These are phyloP conservation scores for Phytopythium helicoides DNA, from an alignment of 352 stramenopile species.

Conservation along the genomic window DNA sequence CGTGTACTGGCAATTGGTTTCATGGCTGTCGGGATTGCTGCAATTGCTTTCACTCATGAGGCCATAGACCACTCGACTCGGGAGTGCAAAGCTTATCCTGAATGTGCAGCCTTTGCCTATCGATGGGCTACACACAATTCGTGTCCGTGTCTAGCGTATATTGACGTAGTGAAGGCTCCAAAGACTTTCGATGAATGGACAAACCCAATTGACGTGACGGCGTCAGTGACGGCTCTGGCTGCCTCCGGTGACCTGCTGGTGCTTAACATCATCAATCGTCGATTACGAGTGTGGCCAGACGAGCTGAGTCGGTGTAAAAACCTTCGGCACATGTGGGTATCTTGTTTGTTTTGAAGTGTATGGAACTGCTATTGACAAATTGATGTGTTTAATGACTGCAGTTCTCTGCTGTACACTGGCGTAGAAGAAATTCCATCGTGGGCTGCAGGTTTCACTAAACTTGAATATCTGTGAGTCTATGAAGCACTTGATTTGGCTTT, in stretches of 20 bases:
- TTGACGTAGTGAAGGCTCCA: slow-evolving; percentile 17
- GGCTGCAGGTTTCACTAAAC: slow-evolving; percentile 10
- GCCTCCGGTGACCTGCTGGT: slow-evolving; percentile 13
- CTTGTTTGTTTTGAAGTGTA: background rate
- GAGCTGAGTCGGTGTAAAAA: slow-evolving; percentile 15
- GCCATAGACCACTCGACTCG: background rate
- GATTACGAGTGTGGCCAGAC: slow-evolving; percentile 12
- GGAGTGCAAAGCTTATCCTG: background rate
- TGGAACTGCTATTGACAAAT: no score
- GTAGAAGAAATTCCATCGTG: slow-evolving; percentile 15
- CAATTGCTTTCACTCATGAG: background rate
- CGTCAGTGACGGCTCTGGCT: slow-evolving; percentile 10
- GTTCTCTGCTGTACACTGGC: slow-evolving; percentile 17
- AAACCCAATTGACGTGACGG: slow-evolving; percentile 11
- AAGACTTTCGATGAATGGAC: slow-evolving; percentile 21
- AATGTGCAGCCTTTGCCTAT: slow-evolving; percentile 8
- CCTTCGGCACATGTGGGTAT: slow-evolving; percentile 18
- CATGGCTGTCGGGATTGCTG: background rate
- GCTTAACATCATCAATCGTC: slow-evolving; percentile 25
- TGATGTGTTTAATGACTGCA: no score
- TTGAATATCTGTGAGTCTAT: slow-evolving; percentile 32
- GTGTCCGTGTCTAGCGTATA: slow-evolving; percentile 22
- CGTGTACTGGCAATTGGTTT: background rate
- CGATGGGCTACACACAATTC: slow-evolving; percentile 3
- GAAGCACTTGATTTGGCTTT: no score